Evolutionary conservation across 2,329 filamentous ascomycete species (phyloP), one percentile per base, ranked within the genome.

Genomic region (Sordariomycetes sp.): DNA sequence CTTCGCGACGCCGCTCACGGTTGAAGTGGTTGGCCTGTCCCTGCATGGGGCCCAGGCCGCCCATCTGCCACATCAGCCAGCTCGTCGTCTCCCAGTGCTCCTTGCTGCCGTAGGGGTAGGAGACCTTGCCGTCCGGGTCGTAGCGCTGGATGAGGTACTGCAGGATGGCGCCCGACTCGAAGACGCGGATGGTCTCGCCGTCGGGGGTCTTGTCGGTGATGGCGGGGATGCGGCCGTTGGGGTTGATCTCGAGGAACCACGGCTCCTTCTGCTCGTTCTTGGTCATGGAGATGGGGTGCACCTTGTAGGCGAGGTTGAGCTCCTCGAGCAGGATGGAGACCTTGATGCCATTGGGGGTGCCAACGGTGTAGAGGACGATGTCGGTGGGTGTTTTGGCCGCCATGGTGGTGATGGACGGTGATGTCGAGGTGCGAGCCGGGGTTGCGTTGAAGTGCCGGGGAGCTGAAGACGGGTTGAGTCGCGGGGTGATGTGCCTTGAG

Each of bases 231-330:
- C 87, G 82, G 43, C 87, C 87, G 55, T 94, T 94, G 42, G 87
- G 87, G 60, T 94, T 94, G 62, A 94, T 93, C 34, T 79, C 78
- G 19, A 93, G 72, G 61, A 90, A 95, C 86, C 85, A 93, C 12
- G 75, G 75, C 56, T 90, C 64, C 53, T 92, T 93, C 49, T 93
- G 86, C n/a, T 65, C 71, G 54, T 86, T 83, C 42, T 83, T 82
- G 42, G 56, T 63, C 39, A 93, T 71, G n/a, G 82, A 70, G 48
- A 93, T 78, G 28, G 72, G 66, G 34, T 80, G 72, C 28, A 34
- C 32, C 30, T 32, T 78, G 64, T 94, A 94, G n/a, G 81, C 74
- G 26, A 93, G 63, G 45, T 80, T 81, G 5, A 94, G 70, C 61
- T 94, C 87, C 61, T 93, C 86, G 12, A 95, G 65, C 8, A 85